Conservation (phyloP, 1,139 yeast genomes). For the Magnusiomyces magnusii region DNA sequence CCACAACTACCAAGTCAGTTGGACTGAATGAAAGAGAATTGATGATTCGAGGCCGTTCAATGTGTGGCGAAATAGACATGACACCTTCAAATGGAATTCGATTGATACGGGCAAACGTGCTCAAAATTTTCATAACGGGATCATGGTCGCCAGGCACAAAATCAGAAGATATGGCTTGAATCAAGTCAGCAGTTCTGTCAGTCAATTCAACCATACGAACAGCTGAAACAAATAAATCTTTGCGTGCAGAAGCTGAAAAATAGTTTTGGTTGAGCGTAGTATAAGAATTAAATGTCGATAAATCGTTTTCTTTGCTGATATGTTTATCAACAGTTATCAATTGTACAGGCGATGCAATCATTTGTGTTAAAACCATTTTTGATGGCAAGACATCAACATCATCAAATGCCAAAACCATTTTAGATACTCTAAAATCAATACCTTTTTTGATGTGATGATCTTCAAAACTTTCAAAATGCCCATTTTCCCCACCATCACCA, state of each 20-base stretch:
- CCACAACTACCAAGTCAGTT: conserved; percentile 18
- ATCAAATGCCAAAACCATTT: conserved; percentile 19
- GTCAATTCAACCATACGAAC: conserved; percentile 52
- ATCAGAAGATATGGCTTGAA: conserved; percentile 49
- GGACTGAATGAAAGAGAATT: conserved; percentile 13
- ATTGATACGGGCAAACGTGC: conserved; percentile 46
- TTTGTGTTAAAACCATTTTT: conserved; percentile 33
- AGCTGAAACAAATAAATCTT: conserved; percentile 41
- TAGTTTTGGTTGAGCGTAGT: conserved; percentile 25
- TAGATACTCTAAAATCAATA: conserved; percentile 15
- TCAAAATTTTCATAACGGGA: conserved; percentile 46
- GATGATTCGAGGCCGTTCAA: conserved; percentile 33
- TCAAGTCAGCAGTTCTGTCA: conserved; percentile 59
- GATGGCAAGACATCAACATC: conserved; percentile 26
- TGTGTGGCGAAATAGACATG: conserved; percentile 44
- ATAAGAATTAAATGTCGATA: conserved; percentile 17
- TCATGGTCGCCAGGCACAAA: conserved; percentile 37
- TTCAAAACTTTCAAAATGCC: too few species aligned
- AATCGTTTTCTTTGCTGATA: conserved; percentile 9
- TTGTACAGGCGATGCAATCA: conserved; percentile 23
- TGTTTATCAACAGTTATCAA: conserved; percentile 22
- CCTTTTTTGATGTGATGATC: background rate
- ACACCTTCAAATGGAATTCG: conserved; percentile 46
- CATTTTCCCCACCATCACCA: conserved; percentile 12
- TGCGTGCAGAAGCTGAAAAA: conserved; percentile 26